These are phyloP conservation scores for Immersiporthe knoxdaviesiana DNA, from an alignment of 2,329 filamentous ascomycete genomes.

Conservation along the genomic window DNA sequence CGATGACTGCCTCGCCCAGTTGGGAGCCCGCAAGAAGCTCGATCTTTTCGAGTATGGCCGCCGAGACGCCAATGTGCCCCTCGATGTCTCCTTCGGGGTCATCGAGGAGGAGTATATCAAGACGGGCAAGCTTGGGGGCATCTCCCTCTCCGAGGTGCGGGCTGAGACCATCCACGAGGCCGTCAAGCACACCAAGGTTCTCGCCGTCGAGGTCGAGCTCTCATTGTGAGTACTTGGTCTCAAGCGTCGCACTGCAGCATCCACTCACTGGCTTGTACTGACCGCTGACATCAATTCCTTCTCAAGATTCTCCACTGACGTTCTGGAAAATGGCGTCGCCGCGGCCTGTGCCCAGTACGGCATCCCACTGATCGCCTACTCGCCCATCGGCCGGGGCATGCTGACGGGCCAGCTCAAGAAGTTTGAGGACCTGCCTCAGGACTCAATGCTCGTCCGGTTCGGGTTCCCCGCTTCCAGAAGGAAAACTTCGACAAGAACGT, in stretches of 20 bases:
- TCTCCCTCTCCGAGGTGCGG: constrained; percentile 53
- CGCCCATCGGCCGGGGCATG: constrained; percentile 48
- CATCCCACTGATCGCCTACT: constrained; percentile 59
- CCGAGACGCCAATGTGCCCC: constrained; percentile 53
- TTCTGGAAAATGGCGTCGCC: constrained; percentile 54
- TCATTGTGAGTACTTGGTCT: constrained; percentile 44
- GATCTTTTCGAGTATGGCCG: constrained; percentile 64
- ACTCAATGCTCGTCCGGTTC: neutral
- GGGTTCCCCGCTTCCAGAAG: constrained; percentile 52
- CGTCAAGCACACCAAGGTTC: constrained; percentile 47
- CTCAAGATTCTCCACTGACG: constrained; percentile 42
- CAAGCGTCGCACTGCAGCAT: neutral
- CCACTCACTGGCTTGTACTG: neutral
- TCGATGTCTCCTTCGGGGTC: constrained; percentile 47
- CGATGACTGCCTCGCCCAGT: constrained; percentile 55
- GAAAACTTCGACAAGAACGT: constrained; percentile 58
- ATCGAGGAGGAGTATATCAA: constrained; percentile 54
- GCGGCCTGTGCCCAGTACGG: constrained; percentile 51
- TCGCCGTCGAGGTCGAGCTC: constrained; percentile 56
- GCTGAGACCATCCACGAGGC: constrained; percentile 53
- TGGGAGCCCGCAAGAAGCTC: constrained; percentile 58
- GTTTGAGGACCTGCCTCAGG: constrained; percentile 45
- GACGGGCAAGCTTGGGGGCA: constrained; percentile 53
- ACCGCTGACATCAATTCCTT: neutral
- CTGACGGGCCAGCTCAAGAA: constrained; percentile 35